Conservation (phyloP, 2,329 filamentous ascomycete species). For the Bipolaris cookei region DNA sequence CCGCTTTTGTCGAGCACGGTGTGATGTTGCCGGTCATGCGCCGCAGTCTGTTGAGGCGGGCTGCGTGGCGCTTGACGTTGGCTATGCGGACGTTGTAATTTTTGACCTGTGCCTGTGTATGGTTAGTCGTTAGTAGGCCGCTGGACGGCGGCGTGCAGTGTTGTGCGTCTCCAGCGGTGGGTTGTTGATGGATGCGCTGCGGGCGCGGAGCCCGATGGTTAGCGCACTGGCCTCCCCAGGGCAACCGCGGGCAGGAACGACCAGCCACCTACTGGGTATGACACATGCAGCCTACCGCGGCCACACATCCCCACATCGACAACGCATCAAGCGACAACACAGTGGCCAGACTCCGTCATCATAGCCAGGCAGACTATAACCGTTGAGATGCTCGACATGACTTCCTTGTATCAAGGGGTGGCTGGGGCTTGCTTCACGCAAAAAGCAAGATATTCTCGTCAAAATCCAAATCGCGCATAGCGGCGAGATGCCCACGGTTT, state of each 20-base stretch:
- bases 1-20: slow-evolving; percentile 26
- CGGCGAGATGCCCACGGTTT: not conserved
- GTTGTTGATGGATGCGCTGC: slow-evolving; percentile 30
- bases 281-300: slow-evolving; percentile 9
- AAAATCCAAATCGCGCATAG: not conserved
- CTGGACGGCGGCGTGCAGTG: slow-evolving; percentile 30
- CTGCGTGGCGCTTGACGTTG: slow-evolving; percentile 20
- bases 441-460: not conserved
- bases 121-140: slow-evolving; percentile 44
- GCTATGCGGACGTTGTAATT: slow-evolving; percentile 14
- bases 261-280: slow-evolving; percentile 14
- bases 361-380: not conserved
- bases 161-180: slow-evolving; percentile 30
- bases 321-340: slow-evolving; percentile 13
- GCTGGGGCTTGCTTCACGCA: not conserved
- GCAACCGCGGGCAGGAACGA: slow-evolving; percentile 17
- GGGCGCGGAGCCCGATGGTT: slow-evolving; percentile 19
- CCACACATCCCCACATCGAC: slow-evolving; percentile 11
- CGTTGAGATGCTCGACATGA: not conserved
- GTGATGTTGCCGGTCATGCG: slow-evolving; percentile 35
- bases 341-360: slow-evolving; percentile 1
- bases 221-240: slow-evolving; percentile 21
- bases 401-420: not conserved
- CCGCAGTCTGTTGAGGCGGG: slow-evolving; percentile 26
- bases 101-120: slow-evolving; percentile 36